Conservation (phyloP, 768 basidiomycete species). For the Lepiota brunneoincarnata region DNA sequence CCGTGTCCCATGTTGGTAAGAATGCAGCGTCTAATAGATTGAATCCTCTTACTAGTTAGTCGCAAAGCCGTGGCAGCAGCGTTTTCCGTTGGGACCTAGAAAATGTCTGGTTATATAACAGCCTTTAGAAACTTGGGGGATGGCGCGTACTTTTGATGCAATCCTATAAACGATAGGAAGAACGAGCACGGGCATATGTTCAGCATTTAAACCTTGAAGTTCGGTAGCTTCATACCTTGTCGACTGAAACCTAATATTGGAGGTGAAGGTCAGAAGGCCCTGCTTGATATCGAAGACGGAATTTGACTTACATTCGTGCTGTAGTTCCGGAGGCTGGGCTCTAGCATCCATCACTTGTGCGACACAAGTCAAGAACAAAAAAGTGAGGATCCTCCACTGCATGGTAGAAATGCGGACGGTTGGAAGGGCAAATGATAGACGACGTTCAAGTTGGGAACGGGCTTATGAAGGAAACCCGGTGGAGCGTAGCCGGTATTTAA, state of each 20-base stretch:
- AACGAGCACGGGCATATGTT: background rate
- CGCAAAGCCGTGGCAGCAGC: constrained; percentile 9
- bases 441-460: too few species aligned
- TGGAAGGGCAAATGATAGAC: too few species aligned
- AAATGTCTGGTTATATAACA: background rate
- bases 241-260: background rate
- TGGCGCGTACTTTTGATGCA: background rate
- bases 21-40: background rate
- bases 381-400: background rate
- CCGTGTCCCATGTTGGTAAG: background rate
- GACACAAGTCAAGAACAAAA: background rate
- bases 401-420: background rate
- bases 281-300: too few species aligned
- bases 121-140: background rate
- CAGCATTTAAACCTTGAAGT: background rate
- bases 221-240: constrained; percentile 2
- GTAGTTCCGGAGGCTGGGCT: background rate
- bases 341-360: background rate
- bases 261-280: too few species aligned
- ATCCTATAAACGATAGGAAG: background rate
- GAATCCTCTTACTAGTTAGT: background rate
- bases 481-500: too few species aligned
- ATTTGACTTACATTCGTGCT: background rate
- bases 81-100: background rate
- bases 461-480: too few species aligned